Percentiles rank a stretch among this genome's conserved stretches.
Evolutionary conservation across 345 rosid species (phyloP).

Genomic region (Eucalyptus marginata): DNA sequence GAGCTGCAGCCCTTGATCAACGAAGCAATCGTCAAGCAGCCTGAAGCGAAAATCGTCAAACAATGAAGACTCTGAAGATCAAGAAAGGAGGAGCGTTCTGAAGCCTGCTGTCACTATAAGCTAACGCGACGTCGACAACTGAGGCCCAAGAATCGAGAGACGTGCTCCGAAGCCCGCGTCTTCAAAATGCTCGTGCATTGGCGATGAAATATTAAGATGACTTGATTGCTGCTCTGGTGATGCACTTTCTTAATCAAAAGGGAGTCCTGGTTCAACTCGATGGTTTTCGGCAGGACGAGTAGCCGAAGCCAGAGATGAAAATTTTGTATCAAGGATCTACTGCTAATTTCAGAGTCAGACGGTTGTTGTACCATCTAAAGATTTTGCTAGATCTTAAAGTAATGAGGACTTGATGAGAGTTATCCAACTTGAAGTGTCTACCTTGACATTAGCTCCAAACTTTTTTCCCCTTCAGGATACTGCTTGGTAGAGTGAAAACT

Average conservation of each 20-base stretch:
- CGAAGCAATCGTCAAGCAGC: conserved; percentile 40
- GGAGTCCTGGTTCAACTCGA: not conserved
- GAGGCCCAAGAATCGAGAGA: not conserved
- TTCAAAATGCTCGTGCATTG: not conserved
- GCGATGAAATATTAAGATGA: not conserved
- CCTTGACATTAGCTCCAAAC: not conserved
- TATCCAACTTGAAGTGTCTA: not conserved
- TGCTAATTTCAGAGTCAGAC: not conserved
- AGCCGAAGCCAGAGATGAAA: not conserved
- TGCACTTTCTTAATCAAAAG: not conserved
- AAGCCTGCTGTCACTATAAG: not conserved
- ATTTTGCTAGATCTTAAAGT: not conserved
- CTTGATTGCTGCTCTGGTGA: not conserved
- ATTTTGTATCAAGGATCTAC: not conserved
- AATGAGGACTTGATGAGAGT: not conserved
- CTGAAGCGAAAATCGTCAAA: conserved; percentile 15
- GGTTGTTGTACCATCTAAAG: not conserved
- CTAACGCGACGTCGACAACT: not conserved
- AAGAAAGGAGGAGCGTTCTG: not conserved
- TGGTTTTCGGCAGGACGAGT: not conserved
- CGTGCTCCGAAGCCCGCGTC: not conserved
- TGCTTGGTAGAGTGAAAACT: not conserved
- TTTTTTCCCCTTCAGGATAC: not conserved
- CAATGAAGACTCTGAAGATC: not conserved
- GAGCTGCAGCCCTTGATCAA: conserved; percentile 70